phyloP scores from a whole-genome alignment of 2,329 filamentous ascomycete species.

The Alternaria dauci region DNA sequence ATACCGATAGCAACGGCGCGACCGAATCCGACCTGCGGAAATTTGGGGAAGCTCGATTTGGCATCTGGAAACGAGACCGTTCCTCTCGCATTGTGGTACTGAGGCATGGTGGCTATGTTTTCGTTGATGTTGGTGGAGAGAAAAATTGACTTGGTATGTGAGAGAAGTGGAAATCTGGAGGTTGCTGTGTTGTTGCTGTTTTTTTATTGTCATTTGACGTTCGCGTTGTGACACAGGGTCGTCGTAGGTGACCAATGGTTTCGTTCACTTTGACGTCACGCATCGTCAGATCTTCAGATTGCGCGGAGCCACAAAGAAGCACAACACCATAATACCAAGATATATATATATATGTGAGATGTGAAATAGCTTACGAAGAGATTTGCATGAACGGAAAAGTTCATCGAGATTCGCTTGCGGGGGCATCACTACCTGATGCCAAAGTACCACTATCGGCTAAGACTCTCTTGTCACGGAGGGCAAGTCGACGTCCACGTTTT shows the following conservation, averaged over 20 bases:
- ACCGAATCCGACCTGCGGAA: constrained; percentile 29
- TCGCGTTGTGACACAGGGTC: neutral
- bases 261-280: constrained; percentile 15
- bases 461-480: no score
- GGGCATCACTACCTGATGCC: no score
- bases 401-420: no score
- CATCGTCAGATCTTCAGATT: neutral
- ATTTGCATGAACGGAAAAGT: no score
- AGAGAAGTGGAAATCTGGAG: neutral
- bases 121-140: neutral
- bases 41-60: constrained; percentile 28
- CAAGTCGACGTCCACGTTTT: no score
- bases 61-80: constrained; percentile 23
- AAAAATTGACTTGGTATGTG: no score
- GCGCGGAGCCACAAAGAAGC: neutral
- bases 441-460: no score
- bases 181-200: neutral
- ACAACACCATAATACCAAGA: no score
- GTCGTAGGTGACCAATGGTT: neutral
- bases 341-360: no score
- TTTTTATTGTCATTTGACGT: neutral
- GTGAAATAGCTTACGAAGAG: no score
- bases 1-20: constrained; percentile 31
- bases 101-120: constrained; percentile 16
- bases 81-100: constrained; percentile 21